These are phyloP conservation scores for Tympanopsis confertula DNA, from an alignment of 2,329 filamentous ascomycete genomes.

Conservation along the genomic window DNA sequence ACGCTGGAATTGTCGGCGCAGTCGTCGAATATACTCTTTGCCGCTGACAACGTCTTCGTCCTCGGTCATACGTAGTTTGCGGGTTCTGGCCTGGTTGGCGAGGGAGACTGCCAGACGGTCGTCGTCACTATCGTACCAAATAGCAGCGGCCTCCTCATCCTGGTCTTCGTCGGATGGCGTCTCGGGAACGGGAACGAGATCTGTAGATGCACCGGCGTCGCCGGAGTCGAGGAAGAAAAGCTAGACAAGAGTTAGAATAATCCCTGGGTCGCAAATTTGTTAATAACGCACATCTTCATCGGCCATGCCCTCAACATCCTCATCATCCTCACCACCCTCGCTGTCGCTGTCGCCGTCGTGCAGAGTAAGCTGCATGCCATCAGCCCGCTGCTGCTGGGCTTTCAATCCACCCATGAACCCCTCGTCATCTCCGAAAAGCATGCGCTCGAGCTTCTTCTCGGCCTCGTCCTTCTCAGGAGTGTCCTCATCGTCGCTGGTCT, in stretches of 20 bases:
- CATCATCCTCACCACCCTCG: neutral
- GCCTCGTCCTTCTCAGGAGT: conserved; percentile 61
- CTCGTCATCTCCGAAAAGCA: conserved; percentile 80
- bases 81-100: conserved; percentile 59
- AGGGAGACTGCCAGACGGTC: conserved; percentile 77
- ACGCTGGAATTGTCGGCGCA: conserved; percentile 65
- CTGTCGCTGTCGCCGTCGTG: conserved; percentile 10
- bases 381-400: conserved; percentile 19
- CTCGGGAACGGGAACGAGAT: neutral
- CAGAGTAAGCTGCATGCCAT: conserved; percentile 18
- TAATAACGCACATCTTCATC: conserved; percentile 48
- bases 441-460: conserved; percentile 73
- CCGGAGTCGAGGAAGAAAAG: conserved; percentile 76
- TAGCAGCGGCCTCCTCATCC: conserved; percentile 31
- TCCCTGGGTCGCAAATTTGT: too few relatives aligned
- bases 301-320: conserved; percentile 42
- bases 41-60: conserved; percentile 79
- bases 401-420: conserved; percentile 57
- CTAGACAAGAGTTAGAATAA: too few relatives aligned
- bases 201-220: conserved; percentile 18
- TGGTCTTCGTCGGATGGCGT: neutral
- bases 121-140: conserved; percentile 94
- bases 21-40: conserved; percentile 68
- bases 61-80: conserved; percentile 72
- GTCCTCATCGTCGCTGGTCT: conserved; percentile 4